Evolutionary conservation across 768 basidiomycete genomes (phyloP), one percentile per base, ranked within the genome.

Genomic region (Cantharellus cinnabarinus): DNA sequence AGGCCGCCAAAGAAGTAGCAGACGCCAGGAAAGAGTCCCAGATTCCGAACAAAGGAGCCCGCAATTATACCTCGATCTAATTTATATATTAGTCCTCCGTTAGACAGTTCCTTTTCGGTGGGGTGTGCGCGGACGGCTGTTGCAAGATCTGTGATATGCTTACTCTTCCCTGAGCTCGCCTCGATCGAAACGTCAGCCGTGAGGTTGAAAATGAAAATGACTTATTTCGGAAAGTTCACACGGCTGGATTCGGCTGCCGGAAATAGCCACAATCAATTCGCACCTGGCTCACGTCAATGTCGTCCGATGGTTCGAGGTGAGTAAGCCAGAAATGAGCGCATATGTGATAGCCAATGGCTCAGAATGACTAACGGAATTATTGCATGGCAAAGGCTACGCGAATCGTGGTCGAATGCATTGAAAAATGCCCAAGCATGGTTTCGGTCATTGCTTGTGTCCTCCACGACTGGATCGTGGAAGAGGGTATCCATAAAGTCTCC

Each of bases 401-500:
- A 88, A 69, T 80, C 85, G 48, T 93, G 89, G 89, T 79, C 81
- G 63, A 71, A 76, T 61, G 81, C 89, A 14, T 75, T 94, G 60
- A 77, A 75, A 64, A 75, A 77, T 61, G 87, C 89, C 57, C 83
- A 90, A 65, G 70, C 77, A 53, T 79, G 81, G 66, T 90, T 91
- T 71, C 77, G 83, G 61, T 79, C 82, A 60, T 75, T 91, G 5
- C 75, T 94, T 55, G 77, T 81, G 3, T 85, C 86, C 3, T 72
- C 82, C 53, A 72, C 78, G 7, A 78, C 83, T 1, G 68, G 72
- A 5, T 82, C 87, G 55, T 95, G 91, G 91, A 91, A 82, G 66
- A 80, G 88, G 35, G 76, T 93, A 5, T 62, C 20, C 20, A 29
- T 29, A 29, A 29, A 29, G 20, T 29, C 20, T 73, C 37, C 71